Conservation (phyloP, 768 basidiomycete species). For the Sarcodon sp. region DNA sequence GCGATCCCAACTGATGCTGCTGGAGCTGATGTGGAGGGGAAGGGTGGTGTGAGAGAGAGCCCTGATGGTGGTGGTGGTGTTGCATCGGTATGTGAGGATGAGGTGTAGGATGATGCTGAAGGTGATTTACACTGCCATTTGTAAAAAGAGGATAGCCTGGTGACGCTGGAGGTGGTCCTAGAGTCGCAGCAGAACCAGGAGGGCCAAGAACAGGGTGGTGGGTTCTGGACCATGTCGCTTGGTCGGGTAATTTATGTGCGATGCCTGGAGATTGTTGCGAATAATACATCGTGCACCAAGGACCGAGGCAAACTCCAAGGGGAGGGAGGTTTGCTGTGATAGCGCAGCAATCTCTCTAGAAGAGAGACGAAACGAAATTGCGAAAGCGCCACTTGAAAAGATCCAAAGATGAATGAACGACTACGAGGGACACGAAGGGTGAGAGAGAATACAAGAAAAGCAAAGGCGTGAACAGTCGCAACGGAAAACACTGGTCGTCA, state of each 20-base stretch:
- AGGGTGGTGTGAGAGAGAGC: slow-evolving; percentile 52
- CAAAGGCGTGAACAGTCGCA: neutral
- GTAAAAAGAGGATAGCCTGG: slow-evolving; percentile 70
- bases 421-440: slow-evolving; percentile 2
- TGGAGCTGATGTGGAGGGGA: slow-evolving; percentile 58
- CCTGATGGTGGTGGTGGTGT: slow-evolving; percentile 66
- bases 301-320: neutral
- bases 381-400: neutral
- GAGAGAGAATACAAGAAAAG: slow-evolving; percentile 6
- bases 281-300: slow-evolving; percentile 53
- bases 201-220: slow-evolving; percentile 44
- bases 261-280: slow-evolving; percentile 77
- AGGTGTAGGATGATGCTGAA: slow-evolving; percentile 39
- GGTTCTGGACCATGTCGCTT: slow-evolving; percentile 53
- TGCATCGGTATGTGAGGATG: slow-evolving; percentile 39
- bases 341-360: neutral
- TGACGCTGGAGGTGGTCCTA: slow-evolving; percentile 46
- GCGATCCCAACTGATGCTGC: slow-evolving; percentile 40
- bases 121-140: slow-evolving; percentile 44
- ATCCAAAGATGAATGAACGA: slow-evolving; percentile 1
- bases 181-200: slow-evolving; percentile 20
- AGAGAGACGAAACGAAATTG: neutral
- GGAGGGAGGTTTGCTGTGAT: slow-evolving; percentile 8
- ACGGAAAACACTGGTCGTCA: slow-evolving; percentile 9
- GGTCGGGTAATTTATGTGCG: slow-evolving; percentile 67